Conservation (phyloP, 768 basidiomycete genomes). For the Lactarius pseudohatsudake region DNA sequence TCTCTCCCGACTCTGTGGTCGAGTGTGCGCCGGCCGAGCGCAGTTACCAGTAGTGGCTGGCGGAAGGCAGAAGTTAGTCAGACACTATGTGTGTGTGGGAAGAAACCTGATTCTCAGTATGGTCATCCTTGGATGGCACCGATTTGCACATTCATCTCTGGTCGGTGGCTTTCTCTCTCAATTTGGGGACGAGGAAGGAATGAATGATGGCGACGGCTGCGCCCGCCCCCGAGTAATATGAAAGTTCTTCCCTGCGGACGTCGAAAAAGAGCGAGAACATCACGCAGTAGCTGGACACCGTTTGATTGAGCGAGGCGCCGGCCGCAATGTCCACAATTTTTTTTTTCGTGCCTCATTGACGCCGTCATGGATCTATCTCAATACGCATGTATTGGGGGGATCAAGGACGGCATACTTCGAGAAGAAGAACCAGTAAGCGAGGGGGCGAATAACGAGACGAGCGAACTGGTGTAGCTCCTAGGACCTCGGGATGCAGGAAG, state of each 20-base stretch:
- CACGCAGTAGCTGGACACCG: not conserved
- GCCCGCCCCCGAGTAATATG: not conserved
- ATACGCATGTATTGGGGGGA: not conserved
- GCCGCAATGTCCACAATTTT: not conserved
- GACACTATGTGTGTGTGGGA: constrained; percentile 4
- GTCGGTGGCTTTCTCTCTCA: not conserved
- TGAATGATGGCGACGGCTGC: not conserved
- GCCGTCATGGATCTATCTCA: constrained; percentile 7
- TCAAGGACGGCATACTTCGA: not conserved
- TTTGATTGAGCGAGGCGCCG: constrained; percentile 1
- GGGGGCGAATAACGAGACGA: not conserved
- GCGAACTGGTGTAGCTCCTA: not conserved
- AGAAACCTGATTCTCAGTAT: constrained; percentile 2
- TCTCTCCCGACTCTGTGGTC: constrained; percentile 19
- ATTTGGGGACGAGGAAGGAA: not conserved
- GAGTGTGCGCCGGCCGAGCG: not conserved
- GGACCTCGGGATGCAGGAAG: not conserved
- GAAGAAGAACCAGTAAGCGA: constrained; percentile 1
- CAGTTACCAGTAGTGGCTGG: not conserved
- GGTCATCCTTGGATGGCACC: not conserved
- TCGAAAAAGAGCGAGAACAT: not conserved
- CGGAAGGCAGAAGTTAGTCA: constrained; percentile 7
- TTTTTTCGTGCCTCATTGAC: constrained; percentile 1
- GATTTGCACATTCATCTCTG: not conserved
- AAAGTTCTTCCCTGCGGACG: not conserved